Evolutionary conservation across 2,329 filamentous ascomycete genomes (phyloP), one percentile per base, ranked within the genome.

Genomic region (Lasiodiplodia citricola): DNA sequence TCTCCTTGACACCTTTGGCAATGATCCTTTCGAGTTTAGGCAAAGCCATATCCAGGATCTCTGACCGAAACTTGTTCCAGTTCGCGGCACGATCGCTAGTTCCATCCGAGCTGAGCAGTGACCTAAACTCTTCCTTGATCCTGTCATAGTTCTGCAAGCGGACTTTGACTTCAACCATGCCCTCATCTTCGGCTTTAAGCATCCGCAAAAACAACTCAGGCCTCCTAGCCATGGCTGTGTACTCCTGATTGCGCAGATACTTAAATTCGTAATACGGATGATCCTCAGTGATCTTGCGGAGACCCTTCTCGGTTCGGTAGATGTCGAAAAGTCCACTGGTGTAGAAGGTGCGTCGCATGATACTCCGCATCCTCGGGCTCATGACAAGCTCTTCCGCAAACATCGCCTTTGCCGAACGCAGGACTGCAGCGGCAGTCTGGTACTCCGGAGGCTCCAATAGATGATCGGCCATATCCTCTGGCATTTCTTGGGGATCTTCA

Each of bases 241-340:
- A 91, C 8, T 92, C 92, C 80, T 97, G 94, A 74, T 96, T 94
- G 72, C 93, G 90, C 23, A 99, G 86, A 74, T 99, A 99, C 80
- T 99, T 97, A 83, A 99, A 93, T 80, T 98, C 96, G 78, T 98
- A 98, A 80, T 96, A 98, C 0, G 94, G 93, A 75, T 98, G 94
- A 28, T 96, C 90, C 70, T 98, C 95, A 74, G 97, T 94, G 73
- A 99, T 98, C 76, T 93, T 92, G 68, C 92, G 92, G 66, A 97
- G 83, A 35, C 96, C 96, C 81, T 98, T 99, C 70, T 98, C 94
- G 0, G 96, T 99, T 67, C 96, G 90, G 70, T 88, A 89, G 78
- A 94, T 97, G 82, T 95, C 94, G 70, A 99, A 90, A 68, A 92
- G 87, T 28, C 94, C 93, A 73, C 90, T 90, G 76, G 90, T 88